Base-by-base conservation (phyloP, 768 basidiomycete species). In the Xanthoconium purpureum region DNA sequence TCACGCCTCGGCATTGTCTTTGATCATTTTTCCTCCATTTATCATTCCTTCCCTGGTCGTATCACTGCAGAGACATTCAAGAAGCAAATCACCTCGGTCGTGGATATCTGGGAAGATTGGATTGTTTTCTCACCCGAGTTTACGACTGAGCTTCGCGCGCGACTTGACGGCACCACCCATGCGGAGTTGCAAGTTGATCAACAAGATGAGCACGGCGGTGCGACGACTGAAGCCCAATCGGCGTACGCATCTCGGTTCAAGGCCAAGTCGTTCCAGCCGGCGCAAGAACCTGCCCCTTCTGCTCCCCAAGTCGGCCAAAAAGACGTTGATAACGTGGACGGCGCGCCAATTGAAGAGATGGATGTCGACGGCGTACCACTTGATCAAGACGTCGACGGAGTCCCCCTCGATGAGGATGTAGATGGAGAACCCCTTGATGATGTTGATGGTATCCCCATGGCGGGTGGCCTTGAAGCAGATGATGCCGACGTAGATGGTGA, bases 91-190 rank as follows among this genome's bases (percentile, higher is more conserved):
- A 85, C 84, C 6, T 76, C 85, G 9, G 85, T 98, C 17, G 80
- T 98, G 6, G 95, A 98, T 65, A 88, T 98, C 32, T 98, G 97
- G 94, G 97, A 98, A 67, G 89, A 97, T 69, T 96, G 95, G 94
- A 95, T 98, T 55, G 91, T 98, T 33, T 98, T 98, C 68, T 80
- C 91, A 50, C 89, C 88, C 3, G 91, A 95, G 52, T 91, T 89
- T 65, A 94, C 90, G 0, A 66, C 79, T 3, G 84, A 88, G 63
- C 78, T 96, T 15, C 79, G 92, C 28, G 73, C 72, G 52, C 78
- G 94, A 54, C 78, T 98, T 47, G 91, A 95, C 47, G 91, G 91
- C 20, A 73, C 67, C 18, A 60, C 65, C 2, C 65, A 64, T 28
- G 63, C 70, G 20, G 69, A 71, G 49, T 60, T 72, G 39, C 63